These are phyloP conservation scores for Suillus bovinus DNA, from an alignment of 768 basidiomycete species.

Conservation along the genomic window DNA sequence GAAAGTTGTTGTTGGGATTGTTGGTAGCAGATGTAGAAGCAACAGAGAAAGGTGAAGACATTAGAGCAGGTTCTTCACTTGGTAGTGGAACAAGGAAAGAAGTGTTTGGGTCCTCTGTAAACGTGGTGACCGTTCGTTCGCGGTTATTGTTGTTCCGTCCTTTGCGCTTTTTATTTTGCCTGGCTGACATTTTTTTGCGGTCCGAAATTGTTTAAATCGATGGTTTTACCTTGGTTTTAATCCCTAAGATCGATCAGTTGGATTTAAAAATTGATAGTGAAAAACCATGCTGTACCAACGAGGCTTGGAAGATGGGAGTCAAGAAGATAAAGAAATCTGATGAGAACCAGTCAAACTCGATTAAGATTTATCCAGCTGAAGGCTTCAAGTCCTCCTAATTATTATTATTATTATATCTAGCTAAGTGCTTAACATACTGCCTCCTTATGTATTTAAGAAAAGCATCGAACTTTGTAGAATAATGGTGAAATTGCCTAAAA, in stretches of 20 bases:
- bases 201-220: constrained; percentile 10
- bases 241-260: constrained; percentile 12
- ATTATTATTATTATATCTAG: too few relatives aligned
- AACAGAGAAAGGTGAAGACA: constrained; percentile 41
- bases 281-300: constrained; percentile 6
- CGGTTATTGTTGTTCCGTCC: constrained; percentile 55
- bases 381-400: too few relatives aligned
- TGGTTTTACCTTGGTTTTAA: constrained; percentile 1
- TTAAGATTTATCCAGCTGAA: too few relatives aligned
- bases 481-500: constrained; percentile 1
- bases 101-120: constrained; percentile 59
- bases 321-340: constrained; percentile 10
- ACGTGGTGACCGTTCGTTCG: constrained; percentile 69
- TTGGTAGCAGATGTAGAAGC: constrained; percentile 32
- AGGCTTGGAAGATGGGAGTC: background rate
- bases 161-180: constrained; percentile 66
- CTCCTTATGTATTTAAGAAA: background rate
- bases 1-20: constrained; percentile 34
- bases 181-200: constrained; percentile 47
- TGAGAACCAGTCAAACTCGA: background rate
- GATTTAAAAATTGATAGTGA: background rate
- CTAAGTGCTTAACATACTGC: too few relatives aligned
- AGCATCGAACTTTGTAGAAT: constrained; percentile 7
- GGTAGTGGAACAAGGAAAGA: constrained; percentile 51
- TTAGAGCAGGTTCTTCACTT: constrained; percentile 49